Percentiles rank a stretch among this genome's conserved stretches.
Conservation (phyloP, 495 filamentous ascomycete species). For the Aspergillus cavernicola region DNA sequence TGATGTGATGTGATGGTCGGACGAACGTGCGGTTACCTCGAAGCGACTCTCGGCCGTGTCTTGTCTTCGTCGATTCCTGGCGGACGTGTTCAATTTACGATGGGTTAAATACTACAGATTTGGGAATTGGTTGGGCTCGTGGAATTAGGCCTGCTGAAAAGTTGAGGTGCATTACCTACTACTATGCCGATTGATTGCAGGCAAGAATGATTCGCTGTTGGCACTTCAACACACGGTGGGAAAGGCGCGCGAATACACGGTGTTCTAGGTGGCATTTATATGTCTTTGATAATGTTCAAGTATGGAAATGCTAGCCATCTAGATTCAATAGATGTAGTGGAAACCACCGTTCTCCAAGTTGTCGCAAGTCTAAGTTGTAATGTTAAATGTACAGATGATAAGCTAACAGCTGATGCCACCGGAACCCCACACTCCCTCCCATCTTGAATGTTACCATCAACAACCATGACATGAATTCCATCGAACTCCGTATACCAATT, state of each 20-base stretch:
- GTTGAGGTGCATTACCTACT: not conserved
- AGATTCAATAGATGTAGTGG: conserved; percentile 11
- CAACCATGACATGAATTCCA: conserved; percentile 1
- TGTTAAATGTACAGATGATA: not conserved
- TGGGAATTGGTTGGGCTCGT: conserved; percentile 4
- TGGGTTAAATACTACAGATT: conserved; percentile 18
- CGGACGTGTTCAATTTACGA: conserved; percentile 16
- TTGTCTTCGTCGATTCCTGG: conserved; percentile 16
- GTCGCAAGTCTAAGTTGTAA: not conserved
- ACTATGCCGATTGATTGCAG: not conserved
- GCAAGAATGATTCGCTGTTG: too few relatives aligned
- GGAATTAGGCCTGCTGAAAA: conserved; percentile 7
- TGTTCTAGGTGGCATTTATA: conserved; percentile 7
- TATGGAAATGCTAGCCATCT: conserved; percentile 10
- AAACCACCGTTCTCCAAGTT: not conserved
- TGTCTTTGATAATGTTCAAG: conserved; percentile 5
- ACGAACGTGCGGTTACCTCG: too few relatives aligned
- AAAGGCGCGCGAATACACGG: not conserved
- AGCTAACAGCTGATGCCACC: not conserved
- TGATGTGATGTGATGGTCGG: too few relatives aligned
- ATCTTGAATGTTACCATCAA: not conserved
- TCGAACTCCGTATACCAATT: not conserved
- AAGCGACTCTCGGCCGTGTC: conserved; percentile 10
- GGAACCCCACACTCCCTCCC: not conserved
- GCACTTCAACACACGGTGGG: too few relatives aligned